phyloP scores from a whole-genome alignment of 2,329 filamentous ascomycete genomes.

The Ceratocystis colombiana region DNA sequence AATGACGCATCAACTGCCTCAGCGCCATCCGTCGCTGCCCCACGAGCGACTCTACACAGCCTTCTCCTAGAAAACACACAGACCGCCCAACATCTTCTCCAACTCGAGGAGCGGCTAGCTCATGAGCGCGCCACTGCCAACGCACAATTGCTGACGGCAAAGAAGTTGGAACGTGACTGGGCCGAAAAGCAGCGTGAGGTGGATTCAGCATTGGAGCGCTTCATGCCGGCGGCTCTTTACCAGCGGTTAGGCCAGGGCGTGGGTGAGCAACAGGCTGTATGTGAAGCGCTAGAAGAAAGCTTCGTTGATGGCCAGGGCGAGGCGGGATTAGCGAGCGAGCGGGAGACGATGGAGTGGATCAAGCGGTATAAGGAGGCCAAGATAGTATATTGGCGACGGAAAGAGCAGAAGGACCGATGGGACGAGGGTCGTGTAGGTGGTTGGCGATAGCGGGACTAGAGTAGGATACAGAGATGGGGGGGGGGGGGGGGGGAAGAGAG shows the following conservation, averaged over 20 bases:
- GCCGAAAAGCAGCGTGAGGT: conserved; percentile 78
- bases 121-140: conserved; percentile 62
- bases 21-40: conserved; percentile 61
- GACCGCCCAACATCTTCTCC: conserved; percentile 53
- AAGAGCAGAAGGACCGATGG: conserved; percentile 86
- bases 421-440: conserved; percentile 91
- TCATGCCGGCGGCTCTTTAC: conserved; percentile 78
- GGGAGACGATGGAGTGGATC: conserved; percentile 79
- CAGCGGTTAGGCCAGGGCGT: conserved; percentile 66
- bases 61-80: conserved; percentile 62
- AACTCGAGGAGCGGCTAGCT: conserved; percentile 47
- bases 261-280: conserved; percentile 71
- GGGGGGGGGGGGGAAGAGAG: not conserved
- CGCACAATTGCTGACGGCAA: conserved; percentile 69
- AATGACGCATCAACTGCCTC: conserved; percentile 54
- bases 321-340: conserved; percentile 52
- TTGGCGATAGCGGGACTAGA: conserved; percentile 52
- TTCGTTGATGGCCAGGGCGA: conserved; percentile 57
- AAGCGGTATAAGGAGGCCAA: conserved; percentile 69
- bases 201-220: conserved; percentile 72
- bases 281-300: conserved; percentile 79
- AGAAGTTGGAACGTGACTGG: conserved; percentile 88
- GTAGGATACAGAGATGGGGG: conserved; percentile 30
- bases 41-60: conserved; percentile 53
- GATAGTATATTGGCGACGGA: conserved; percentile 65